Evolutionary conservation across 495 filamentous ascomycete species (phyloP), one percentile per base, ranked within the genome.

Genomic region (Talaromyces stipitatus): DNA sequence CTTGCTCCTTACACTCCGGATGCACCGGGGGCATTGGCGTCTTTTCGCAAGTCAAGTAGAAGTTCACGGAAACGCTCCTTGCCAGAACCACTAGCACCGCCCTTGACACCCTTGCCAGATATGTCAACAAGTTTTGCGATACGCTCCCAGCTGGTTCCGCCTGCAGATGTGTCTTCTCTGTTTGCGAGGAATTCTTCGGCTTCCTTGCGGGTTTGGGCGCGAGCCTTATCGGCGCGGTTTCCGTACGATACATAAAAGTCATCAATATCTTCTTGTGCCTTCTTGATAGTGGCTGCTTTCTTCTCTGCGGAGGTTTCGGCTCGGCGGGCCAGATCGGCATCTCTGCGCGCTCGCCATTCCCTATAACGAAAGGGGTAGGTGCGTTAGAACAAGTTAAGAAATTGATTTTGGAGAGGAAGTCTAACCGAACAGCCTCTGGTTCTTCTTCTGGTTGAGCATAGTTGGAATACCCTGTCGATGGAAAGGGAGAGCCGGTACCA

Each of bases 181-280:
- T 74, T 89, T 50, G 83, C 85, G 27, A 97, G 75, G 74, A 97
- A 97, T 61, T 97, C 85, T 68, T 97, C 92, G n/a, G 92, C 94
- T 62, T 97, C 95, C 62, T 85, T 81, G 59, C 86, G 80, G 29
- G 95, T 91, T 75, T 92, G 87, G 38, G 85, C 80, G 60, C 95
- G 84, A 56, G 72, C 79, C 80, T 97, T 97, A 63, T 97, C 94
- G 64, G 91, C 89, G 76, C 96, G 96, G 67, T 86, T 85, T 75
- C 96, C 96, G 81, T 99, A 99, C 69, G 95, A 96, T 69, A 96
- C 91, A 77, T 99, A 99, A 78, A 99, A 99, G 64, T 96, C 95
- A 64, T 99, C 94, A 57, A 97, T 92, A 68, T 91, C 88, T 62
- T 88, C 78, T 58, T 86, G 90, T 33, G 95, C 95, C 60, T 89